Base-by-base conservation (phyloP, 106 monocot genomes). In the Xerophyta viscosa region DNA sequence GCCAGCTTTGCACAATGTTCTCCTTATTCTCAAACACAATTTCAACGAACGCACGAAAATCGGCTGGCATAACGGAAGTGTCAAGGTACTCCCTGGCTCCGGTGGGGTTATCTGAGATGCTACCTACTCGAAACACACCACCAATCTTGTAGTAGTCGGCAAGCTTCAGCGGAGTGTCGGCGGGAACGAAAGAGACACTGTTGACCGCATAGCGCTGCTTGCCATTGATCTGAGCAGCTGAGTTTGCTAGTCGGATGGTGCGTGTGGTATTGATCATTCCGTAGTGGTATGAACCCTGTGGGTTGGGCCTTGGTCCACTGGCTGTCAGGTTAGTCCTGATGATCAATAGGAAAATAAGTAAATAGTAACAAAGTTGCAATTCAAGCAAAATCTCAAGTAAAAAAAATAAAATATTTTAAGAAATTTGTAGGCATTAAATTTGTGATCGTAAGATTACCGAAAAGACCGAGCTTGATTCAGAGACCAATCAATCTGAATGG, bases 251-350 rank as follows among this genome's bases (percentile, higher is more conserved):
- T 24, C 56, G 54, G 57, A 89, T 89, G 56, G 80, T 89, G 15
- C 79, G 57, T 12, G 57, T 67, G 29, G 64, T 63, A 57, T 73
- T 84, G 64, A 89, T 71, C 46, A 66, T 50, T 11, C 89, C 89
- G 46, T 89, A 89, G 64, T 84, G 89, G 67, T 89, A 89, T 9
- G 89, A 83, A 0, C 89, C 89, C 49, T 89, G 89, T 3, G 89
- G 89, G 52, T 89, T 89, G 7, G 89, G 83, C 48, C 89, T 58
- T n/a, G 89, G 80, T 18, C 83, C 89, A 20, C 89, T 89, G 8
- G 89, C 89, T 2, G 82, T 71, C 19, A 89, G 61, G 37, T 89
- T 89, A 6, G 71, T 84, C 60, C 84, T 82, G 59, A 46, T 20
- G 18, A 19, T 46, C 46, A 46, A 7, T 11, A 20, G n/a, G 18